These are phyloP conservation scores for Scedosporium minutisporum DNA, from an alignment of 2,329 filamentous ascomycete species.

Conservation along the genomic window DNA sequence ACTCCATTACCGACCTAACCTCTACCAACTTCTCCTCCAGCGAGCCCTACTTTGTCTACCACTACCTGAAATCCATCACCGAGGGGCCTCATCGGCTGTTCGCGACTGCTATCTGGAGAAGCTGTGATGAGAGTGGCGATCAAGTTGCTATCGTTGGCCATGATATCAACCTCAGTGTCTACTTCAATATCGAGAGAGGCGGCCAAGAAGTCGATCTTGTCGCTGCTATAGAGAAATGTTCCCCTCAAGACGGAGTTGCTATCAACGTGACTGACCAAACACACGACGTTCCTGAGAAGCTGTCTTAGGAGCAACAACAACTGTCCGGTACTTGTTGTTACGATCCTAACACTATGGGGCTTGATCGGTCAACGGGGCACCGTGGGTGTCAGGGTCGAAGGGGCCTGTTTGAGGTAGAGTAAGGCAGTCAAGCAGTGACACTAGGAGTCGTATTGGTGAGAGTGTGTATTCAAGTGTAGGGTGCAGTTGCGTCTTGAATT, in stretches of 20 bases:
- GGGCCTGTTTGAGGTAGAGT: too few species aligned
- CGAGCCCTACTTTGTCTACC: constrained; percentile 10
- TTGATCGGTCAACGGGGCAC: too few species aligned
- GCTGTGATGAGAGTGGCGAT: constrained; percentile 9
- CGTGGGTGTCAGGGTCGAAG: too few species aligned
- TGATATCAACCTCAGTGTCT: constrained; percentile 7
- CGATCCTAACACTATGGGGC: too few species aligned
- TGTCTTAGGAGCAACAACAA: too few species aligned
- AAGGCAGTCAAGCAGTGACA: too few species aligned
- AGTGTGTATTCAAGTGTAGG: too few species aligned
- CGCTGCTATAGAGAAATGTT: constrained; percentile 31
- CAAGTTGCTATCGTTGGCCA: constrained; percentile 5
- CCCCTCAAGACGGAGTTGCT: constrained; percentile 4
- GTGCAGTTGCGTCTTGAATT: too few species aligned
- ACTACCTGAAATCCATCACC: constrained; percentile 3
- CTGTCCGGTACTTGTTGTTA: neutral
- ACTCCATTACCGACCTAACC: neutral
- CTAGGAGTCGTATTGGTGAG: too few species aligned
- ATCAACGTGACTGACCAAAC: constrained; percentile 11
- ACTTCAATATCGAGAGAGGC: constrained; percentile 11
- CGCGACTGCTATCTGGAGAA: constrained; percentile 3
- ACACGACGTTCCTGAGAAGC: neutral
- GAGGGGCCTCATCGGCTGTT: constrained; percentile 9
- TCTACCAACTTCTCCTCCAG: neutral
- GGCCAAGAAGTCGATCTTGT: constrained; percentile 43